Percentiles rank a stretch among this genome's conserved stretches.
These are phyloP conservation scores for Cercospora janseana DNA, from an alignment of 2,329 filamentous ascomycete genomes.

Conservation along the genomic window DNA sequence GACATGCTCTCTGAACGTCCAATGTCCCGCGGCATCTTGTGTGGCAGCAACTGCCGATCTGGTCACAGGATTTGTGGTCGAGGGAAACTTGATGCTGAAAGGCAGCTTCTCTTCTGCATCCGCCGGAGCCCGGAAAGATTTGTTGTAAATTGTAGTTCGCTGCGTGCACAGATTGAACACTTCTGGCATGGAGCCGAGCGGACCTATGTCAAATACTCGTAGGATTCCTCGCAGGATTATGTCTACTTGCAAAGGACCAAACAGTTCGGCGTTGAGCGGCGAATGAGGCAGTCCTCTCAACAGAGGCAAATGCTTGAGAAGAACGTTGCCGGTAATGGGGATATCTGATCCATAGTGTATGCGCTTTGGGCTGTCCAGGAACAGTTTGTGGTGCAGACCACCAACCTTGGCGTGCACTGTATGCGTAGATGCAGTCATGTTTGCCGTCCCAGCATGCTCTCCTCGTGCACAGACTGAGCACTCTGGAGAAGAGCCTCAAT, in stretches of 20 bases:
- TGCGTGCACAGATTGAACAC: slow-evolving; percentile 11
- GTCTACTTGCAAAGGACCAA: slow-evolving; percentile 17
- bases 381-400: slow-evolving; percentile 6
- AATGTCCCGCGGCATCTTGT: slow-evolving; percentile 14
- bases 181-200: neutral
- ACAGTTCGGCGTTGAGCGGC: slow-evolving; percentile 13
- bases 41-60: slow-evolving; percentile 11
- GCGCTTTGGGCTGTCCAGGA: slow-evolving; percentile 18
- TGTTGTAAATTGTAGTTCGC: slow-evolving; percentile 11
- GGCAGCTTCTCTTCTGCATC: slow-evolving; percentile 16
- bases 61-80: slow-evolving; percentile 5
- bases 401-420: slow-evolving; percentile 18
- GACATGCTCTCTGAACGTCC: slow-evolving; percentile 11
- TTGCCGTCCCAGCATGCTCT: no score
- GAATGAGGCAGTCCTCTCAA: neutral
- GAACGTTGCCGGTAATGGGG: slow-evolving; percentile 16
- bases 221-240: slow-evolving; percentile 13
- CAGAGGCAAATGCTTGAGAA: slow-evolving; percentile 13
- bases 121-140: slow-evolving; percentile 15
- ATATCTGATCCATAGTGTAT: slow-evolving; percentile 21
- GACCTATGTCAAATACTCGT: slow-evolving; percentile 6
- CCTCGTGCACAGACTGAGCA: no score
- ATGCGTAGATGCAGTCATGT: no score
- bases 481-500: no score
- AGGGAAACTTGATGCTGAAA: slow-evolving; percentile 18